Evolutionary conservation across 345 rosid species (phyloP), one percentile per base, ranked within the genome.

Genomic region (Psidium guajava): DNA sequence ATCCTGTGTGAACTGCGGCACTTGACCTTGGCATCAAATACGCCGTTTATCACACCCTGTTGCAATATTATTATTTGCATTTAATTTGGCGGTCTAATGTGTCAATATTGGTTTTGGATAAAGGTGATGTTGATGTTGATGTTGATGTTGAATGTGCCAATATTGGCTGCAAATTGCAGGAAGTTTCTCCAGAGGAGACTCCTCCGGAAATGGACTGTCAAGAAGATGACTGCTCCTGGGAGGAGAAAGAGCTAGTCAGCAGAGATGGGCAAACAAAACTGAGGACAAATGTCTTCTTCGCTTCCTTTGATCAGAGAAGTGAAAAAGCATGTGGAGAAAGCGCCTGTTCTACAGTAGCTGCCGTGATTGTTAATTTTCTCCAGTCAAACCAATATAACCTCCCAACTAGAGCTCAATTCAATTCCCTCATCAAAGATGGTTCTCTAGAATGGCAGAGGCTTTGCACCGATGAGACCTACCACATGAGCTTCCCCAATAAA

Each of bases 241-340:
- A 88, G 51, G 57, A 24, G 83, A 91, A 86, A 80, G 93, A 87
- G 20, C 16, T 90, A 3, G 44, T 44, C 6, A 89, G 93, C 85
- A 88, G 93, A 85, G 89, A 89, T 82, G 91, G 93, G 81, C 56
- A 89, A 77, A 83, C 91, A 77, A 91, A 85, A 50, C 88, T 91
- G 36, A 82, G 54, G 74, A 47, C 91, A 51, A 82, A 85, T 18
- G 88, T 89, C 64, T 90, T 87, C 83, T 87, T 90, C 8, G 93
- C 93, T 61, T 91, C 92, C 3, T 86, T 87, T 2, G 93, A 91
- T 86, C 93, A 91, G 75, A 44, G 92, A 32, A 87, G 90, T 14
- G 86, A 89, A 47, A 83, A 82, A 16, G 91, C 89, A 16, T 75
- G 83, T 1, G 93, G 92, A 20, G 90, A 90, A 59, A 85, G 90